Base-by-base conservation (phyloP, 2,329 filamentous ascomycete species). In the Cytospora piceae region DNA sequence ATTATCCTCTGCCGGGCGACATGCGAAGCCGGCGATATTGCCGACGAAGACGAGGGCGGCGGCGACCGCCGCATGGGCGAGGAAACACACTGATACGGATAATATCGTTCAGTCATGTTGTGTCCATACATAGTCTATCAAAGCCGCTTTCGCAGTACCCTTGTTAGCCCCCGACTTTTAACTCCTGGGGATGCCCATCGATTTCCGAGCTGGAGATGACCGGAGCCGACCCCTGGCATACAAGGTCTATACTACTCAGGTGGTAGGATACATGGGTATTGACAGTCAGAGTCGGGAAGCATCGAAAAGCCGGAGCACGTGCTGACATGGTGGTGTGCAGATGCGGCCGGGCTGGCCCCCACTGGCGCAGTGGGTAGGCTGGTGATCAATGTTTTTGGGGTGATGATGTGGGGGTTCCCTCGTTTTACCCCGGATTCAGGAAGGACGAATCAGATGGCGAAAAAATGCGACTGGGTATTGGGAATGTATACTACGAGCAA, bases 161-260 rank as follows among this genome's bases (percentile, higher is more conserved):
- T 37, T 42, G 54, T 61, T 37, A 63, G 42, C 55, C 32, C 24
- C 17, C 29, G 20, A 24, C 20, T 29, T 61, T 61, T 42, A 42
- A 42, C 39, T 6, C 39, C 39, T 42, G 39, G 39, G 8, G 39
- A n/a, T n/a, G 15, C 3, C 15, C 39, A 42, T 42, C 39, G 39
- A 61, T 56, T 64, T 64, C 61, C 57, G 61, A 67, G 52, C 37
- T 64, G 65, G 65, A 61, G 56, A 55, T 53, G 22, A 31, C 56
- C 65, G 65, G 65, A 60, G 42, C 65, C 65, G 65, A 67, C 53
- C 15, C 49, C 39, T 37, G 15, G 29, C 42, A 34, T 22, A 34
- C n/a, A 6, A 56, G 37, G 8, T 17, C 42, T 6, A 34, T 29
- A 29, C n/a, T n/a, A n/a, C n/a, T n/a, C n/a, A n/a, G n/a, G n/a